Percentiles rank a stretch among this genome's conserved stretches.
These are phyloP conservation scores for Chrysopogon serrulatus DNA, from an alignment of 176 grass and related monocot species.

Conservation along the genomic window DNA sequence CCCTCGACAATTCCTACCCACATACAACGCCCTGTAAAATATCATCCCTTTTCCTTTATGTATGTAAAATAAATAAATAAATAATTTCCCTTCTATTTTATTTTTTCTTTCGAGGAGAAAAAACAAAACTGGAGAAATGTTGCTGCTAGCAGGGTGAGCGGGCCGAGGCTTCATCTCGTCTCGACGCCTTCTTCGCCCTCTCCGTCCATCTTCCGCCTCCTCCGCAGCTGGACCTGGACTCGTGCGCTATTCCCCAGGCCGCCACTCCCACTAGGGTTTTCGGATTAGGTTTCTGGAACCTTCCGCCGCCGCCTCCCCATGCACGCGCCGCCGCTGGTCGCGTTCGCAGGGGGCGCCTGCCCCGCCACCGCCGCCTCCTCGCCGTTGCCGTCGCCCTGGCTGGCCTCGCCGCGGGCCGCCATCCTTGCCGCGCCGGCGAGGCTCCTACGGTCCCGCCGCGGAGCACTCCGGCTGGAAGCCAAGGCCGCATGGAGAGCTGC, in stretches of 20 bases:
- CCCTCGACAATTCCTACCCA: not conserved
- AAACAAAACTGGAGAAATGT: not conserved
- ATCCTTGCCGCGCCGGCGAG: slow-evolving; percentile 33
- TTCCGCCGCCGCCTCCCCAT: slow-evolving; percentile 23
- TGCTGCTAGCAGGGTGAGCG: not conserved
- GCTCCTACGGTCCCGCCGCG: slow-evolving; percentile 24
- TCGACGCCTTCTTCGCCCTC: not conserved
- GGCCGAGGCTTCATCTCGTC: not conserved
- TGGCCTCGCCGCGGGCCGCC: slow-evolving; percentile 22
- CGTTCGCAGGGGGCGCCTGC: slow-evolving; percentile 32
- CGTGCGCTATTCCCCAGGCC: slow-evolving; percentile 16
- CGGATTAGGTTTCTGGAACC: slow-evolving; percentile 40
- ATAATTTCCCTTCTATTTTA: not conserved
- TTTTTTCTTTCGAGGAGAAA: not conserved
- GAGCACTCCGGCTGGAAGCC: slow-evolving; percentile 29
- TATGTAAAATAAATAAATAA: no score
- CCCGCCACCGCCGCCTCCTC: not conserved
- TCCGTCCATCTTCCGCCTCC: not conserved
- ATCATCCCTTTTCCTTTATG: not conserved
- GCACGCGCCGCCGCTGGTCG: slow-evolving; percentile 35
- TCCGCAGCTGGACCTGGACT: not conserved
- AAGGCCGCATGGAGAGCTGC: slow-evolving; percentile 36
- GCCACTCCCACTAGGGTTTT: slow-evolving; percentile 36
- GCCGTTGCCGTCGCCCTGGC: slow-evolving; percentile 24
- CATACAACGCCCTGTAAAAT: not conserved